These are phyloP conservation scores for Capsicum rhomboideum DNA, from an alignment of 257 asterid species.

Conservation along the genomic window DNA sequence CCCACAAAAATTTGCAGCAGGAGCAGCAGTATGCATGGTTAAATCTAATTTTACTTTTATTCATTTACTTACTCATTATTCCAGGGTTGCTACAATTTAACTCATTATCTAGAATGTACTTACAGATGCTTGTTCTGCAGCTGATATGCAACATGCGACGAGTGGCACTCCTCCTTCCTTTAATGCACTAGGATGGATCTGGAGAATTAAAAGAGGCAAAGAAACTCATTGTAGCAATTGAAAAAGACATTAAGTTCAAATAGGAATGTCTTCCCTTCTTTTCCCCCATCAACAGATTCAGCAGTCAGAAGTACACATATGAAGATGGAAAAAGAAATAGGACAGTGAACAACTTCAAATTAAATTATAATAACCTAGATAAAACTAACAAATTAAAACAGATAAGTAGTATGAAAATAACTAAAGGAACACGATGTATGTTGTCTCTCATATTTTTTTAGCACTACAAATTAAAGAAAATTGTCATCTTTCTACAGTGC, in stretches of 20 bases:
- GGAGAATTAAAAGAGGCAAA: constrained; percentile 9
- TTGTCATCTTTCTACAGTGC: neutral
- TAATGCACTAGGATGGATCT: constrained; percentile 95
- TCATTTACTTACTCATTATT: neutral
- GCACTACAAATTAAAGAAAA: neutral
- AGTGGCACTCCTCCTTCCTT: constrained; percentile 86
- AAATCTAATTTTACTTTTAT: neutral
- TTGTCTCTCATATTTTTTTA: neutral
- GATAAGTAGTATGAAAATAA: neutral
- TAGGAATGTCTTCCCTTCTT: no score
- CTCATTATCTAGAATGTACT: constrained; percentile 24
- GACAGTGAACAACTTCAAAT: neutral
- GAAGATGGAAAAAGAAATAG: neutral
- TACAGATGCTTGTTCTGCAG: constrained; percentile 87
- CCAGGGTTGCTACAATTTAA: neutral
- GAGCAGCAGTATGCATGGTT: neutral
- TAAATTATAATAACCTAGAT: neutral
- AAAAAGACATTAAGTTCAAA: neutral
- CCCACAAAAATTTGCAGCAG: neutral
- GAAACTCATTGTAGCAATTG: neutral
- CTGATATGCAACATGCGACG: constrained; percentile 75
- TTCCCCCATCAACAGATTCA: neutral
- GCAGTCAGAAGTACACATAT: neutral
- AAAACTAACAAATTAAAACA: neutral
- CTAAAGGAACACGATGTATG: neutral